Evolutionary conservation across 1,284 basidiomycete genomes (phyloP).

Genomic region (Trametes hirsuta): DNA sequence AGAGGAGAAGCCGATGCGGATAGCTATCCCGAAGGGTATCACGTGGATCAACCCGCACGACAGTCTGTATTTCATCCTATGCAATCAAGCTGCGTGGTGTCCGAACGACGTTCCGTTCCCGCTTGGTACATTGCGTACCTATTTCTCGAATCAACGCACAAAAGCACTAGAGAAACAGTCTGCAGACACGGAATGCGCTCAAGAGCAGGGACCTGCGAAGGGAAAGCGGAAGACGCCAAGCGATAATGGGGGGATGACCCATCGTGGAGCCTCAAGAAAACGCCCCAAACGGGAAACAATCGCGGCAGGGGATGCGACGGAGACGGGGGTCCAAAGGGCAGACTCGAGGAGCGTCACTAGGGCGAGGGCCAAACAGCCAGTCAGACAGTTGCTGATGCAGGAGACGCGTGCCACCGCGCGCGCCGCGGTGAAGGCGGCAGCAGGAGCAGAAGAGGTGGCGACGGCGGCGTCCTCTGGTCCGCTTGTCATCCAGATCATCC

Average conservation of each 20-base stretch:
- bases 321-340: no score
- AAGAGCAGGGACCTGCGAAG: background rate
- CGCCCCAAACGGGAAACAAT: background rate
- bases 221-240: slow-evolving; percentile 1
- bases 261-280: background rate
- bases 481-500: background rate
- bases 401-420: background rate
- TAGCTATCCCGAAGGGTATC: background rate
- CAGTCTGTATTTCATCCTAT: background rate
- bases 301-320: background rate
- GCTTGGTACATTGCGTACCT: background rate
- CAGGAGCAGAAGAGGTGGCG: background rate
- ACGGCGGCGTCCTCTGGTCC: background rate
- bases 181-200: background rate
- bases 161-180: background rate
- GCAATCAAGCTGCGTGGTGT: background rate
- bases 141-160: background rate
- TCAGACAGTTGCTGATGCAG: background rate
- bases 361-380: no score
- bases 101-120: background rate
- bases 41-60: slow-evolving; percentile 8
- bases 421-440: background rate
- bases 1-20: slow-evolving; percentile 3
- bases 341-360: no score
- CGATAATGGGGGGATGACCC: background rate